Evolutionary conservation across 139 green algal genomes (phyloP).

Genomic region (Chlorella vulgaris): DNA sequence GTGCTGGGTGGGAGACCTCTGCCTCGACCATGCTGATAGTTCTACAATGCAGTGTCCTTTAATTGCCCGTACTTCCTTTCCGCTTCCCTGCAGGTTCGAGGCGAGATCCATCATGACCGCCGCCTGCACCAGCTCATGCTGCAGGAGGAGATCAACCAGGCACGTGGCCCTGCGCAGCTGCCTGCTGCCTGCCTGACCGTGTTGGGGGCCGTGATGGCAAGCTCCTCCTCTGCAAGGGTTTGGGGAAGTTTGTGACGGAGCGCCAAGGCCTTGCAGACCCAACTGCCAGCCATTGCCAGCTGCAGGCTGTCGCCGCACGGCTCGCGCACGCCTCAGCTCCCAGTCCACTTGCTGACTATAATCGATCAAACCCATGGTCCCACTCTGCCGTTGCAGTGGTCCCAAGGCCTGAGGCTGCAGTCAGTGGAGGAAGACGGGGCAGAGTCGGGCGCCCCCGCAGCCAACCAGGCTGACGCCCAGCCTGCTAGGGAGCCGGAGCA

Average conservation of each 20-base stretch:
- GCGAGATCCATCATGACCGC: slow-evolving; percentile 88
- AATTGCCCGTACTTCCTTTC: too few species aligned
- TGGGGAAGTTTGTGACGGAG: too few species aligned
- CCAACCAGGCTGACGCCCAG: too few species aligned
- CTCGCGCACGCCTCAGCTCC: too few species aligned
- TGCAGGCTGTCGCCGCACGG: too few species aligned
- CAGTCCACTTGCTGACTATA: too few species aligned
- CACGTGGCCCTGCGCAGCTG: background rate
- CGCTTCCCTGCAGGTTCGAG: slow-evolving; percentile 71
- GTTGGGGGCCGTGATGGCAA: too few species aligned
- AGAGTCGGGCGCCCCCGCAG: background rate
- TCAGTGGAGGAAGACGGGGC: slow-evolving; percentile 11
- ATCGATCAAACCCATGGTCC: background rate
- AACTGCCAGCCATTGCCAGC: background rate
- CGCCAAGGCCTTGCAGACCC: background rate
- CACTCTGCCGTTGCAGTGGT: slow-evolving; percentile 2
- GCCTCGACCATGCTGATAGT: too few species aligned
- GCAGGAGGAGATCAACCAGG: slow-evolving; percentile 59
- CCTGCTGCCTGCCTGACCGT: background rate
- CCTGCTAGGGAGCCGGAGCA: background rate
- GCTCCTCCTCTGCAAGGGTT: too few species aligned
- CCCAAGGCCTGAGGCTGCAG: slow-evolving; percentile 9
- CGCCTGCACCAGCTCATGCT: slow-evolving; percentile 93
- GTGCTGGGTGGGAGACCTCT: too few species aligned
- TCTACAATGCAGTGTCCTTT: too few species aligned